Percentiles rank a stretch among this genome's conserved stretches.
These are phyloP conservation scores for Eustoma russellianum DNA, from an alignment of 257 asterid genomes.

Conservation along the genomic window DNA sequence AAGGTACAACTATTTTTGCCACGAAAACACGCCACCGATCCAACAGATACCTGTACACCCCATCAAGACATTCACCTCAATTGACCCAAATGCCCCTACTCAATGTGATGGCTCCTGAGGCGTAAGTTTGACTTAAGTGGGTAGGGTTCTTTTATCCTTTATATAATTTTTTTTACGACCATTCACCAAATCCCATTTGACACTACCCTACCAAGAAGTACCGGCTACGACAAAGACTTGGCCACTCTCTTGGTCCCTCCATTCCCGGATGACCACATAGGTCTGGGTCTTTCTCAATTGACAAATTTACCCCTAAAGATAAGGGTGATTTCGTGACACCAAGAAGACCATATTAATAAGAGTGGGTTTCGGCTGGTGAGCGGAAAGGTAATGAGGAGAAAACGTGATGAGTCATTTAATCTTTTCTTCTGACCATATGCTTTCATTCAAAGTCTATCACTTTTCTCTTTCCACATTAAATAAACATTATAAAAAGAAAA, in stretches of 20 bases:
- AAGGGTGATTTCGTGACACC: conserved; percentile 22
- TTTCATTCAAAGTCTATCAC: conserved; percentile 31
- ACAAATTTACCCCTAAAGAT: conserved; percentile 17
- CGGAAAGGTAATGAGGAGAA: conserved; percentile 21
- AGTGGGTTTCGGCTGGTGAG: conserved; percentile 28
- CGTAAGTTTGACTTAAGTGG: conserved; percentile 13
- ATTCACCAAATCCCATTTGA: conserved; percentile 12
- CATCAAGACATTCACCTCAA: not conserved
- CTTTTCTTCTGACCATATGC: conserved; percentile 37
- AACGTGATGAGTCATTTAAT: conserved; percentile 36
- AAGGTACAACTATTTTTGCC: conserved; percentile 38
- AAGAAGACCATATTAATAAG: conserved; percentile 14
- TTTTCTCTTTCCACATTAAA: conserved; percentile 1
- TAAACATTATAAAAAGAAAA: not conserved
- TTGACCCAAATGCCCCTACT: conserved; percentile 35
- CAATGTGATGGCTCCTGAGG: not conserved
- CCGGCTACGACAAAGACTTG: conserved; percentile 24
- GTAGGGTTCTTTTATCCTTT: too few species aligned
- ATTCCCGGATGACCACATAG: not conserved
- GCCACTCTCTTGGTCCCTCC: conserved; percentile 13
- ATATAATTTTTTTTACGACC: not conserved
- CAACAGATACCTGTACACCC: conserved; percentile 8
- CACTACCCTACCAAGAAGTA: conserved; percentile 6
- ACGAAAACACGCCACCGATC: conserved; percentile 60
- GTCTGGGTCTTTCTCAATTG: not conserved